These are phyloP conservation scores for Cryptosporidium ryanae DNA, from an alignment of 169 alveolate genomes.

Conservation along the genomic window DNA sequence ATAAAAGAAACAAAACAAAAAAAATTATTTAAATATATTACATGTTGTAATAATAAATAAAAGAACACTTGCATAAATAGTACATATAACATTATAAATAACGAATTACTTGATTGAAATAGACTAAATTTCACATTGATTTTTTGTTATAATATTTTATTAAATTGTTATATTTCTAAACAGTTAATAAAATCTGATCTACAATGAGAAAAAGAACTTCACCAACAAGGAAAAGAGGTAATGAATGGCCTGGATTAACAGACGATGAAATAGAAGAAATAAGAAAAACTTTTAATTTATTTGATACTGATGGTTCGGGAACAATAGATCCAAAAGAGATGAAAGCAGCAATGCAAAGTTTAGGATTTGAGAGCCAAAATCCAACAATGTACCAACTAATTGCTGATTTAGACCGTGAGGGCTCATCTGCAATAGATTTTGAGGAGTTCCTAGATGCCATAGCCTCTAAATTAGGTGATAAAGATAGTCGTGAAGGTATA, in stretches of 20 bases:
- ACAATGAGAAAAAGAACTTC: conserved; percentile 72
- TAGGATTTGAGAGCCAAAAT: conserved; percentile 98
- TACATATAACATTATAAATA: neutral
- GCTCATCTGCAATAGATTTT: conserved; percentile 95
- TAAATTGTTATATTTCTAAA: neutral
- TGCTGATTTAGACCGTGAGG: conserved; percentile 97
- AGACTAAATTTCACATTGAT: neutral
- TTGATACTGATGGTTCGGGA: conserved; percentile 99
- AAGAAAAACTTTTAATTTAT: conserved; percentile 97
- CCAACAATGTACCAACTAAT: conserved; percentile 98
- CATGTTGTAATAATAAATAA: neutral
- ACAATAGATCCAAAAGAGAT: conserved; percentile 98
- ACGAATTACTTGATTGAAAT: neutral
- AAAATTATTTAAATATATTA: neutral
- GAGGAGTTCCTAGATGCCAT: conserved; percentile 97
- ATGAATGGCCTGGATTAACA: conserved; percentile 91
- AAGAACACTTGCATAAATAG: too few species aligned
- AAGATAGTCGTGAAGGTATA: conserved; percentile 98
- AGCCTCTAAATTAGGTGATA: conserved; percentile 96
- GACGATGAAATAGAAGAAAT: conserved; percentile 99
- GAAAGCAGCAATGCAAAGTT: conserved; percentile 98
- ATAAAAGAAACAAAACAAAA: too few species aligned
- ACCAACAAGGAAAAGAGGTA: conserved; percentile 77
- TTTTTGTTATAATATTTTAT: too few species aligned
- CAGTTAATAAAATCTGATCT: neutral